A percentile compares a stretch with the other conserved stretches of the same genome.
Evolutionary conservation across 176 grass and related monocot genomes (phyloP).

Genomic region (Phyllostachys edulis): DNA sequence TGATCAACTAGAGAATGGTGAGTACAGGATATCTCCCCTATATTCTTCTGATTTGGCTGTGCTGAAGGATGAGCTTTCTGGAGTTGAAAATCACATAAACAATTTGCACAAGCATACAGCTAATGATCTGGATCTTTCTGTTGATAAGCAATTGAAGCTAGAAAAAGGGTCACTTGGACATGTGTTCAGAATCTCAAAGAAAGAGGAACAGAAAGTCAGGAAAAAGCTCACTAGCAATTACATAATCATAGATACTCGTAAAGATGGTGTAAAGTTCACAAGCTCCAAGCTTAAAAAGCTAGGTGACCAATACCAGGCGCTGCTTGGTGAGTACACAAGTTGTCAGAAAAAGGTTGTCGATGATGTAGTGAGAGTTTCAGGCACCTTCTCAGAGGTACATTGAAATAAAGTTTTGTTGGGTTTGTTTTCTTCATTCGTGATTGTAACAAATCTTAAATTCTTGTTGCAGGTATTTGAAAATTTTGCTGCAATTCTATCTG

Average conservation of each 20-base stretch:
- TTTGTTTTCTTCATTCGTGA: constrained; percentile 8
- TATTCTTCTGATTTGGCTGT: constrained; percentile 70
- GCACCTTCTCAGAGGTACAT: constrained; percentile 79
- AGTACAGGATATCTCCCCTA: constrained; percentile 81
- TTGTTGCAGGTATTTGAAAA: constrained; percentile 76
- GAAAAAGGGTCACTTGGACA: constrained; percentile 88
- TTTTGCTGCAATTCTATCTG: constrained; percentile 68
- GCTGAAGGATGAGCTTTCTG: constrained; percentile 70
- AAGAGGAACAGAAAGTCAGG: constrained; percentile 97
- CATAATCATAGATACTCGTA: constrained; percentile 93
- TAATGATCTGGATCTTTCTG: constrained; percentile 80
- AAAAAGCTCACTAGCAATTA: constrained; percentile 77
- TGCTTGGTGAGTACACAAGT: constrained; percentile 61
- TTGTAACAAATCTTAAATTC: constrained; percentile 32
- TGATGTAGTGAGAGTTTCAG: constrained; percentile 67
- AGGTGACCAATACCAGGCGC: constrained; percentile 83
- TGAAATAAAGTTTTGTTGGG: constrained; percentile 13
- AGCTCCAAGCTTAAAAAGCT: constrained; percentile 88
- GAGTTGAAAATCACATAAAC: constrained; percentile 68
- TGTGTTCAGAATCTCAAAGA: constrained; percentile 98
- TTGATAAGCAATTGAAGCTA: constrained; percentile 84
- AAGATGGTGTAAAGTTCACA: constrained; percentile 97
- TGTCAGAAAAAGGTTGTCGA: constrained; percentile 81
- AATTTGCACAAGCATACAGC: constrained; percentile 69
- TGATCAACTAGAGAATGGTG: constrained; percentile 78